phyloP scores from a whole-genome alignment of 192 early-diverging fungal species.

The Umbelopsis sp. region DNA sequence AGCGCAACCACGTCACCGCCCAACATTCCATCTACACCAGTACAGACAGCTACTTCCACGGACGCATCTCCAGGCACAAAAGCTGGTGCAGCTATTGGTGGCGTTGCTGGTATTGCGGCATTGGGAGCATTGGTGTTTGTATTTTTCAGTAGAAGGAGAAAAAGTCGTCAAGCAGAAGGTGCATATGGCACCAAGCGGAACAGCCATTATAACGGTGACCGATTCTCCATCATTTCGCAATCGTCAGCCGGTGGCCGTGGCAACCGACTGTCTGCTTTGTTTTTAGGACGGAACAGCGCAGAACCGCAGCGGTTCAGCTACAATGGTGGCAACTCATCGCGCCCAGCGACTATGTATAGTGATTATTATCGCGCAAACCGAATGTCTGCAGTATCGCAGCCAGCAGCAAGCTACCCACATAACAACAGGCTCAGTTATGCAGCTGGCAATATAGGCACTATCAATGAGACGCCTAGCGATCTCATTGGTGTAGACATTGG shows the following conservation, averaged over 20 bases:
- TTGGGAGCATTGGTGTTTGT: slow-evolving; percentile 8
- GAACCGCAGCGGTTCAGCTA: too few species aligned
- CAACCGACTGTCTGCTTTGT: too few species aligned
- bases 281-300: too few species aligned
- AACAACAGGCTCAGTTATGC: neutral
- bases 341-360: too few species aligned
- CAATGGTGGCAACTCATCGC: too few species aligned
- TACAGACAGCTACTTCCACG: neutral
- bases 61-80: neutral
- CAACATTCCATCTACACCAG: neutral
- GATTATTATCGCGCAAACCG: neutral
- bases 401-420: neutral
- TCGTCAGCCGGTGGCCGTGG: too few species aligned
- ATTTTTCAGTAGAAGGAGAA: neutral
- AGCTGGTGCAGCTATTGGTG: slow-evolving; percentile 15
- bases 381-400: neutral
- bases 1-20: neutral
- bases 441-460: neutral
- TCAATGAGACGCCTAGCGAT: neutral
- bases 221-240: too few species aligned
- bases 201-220: too few species aligned
- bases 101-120: slow-evolving; percentile 5
- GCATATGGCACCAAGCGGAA: too few species aligned
- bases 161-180: neutral
- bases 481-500: neutral